phyloP scores from a whole-genome alignment of 345 rosid genomes.

The Brassica incana region DNA sequence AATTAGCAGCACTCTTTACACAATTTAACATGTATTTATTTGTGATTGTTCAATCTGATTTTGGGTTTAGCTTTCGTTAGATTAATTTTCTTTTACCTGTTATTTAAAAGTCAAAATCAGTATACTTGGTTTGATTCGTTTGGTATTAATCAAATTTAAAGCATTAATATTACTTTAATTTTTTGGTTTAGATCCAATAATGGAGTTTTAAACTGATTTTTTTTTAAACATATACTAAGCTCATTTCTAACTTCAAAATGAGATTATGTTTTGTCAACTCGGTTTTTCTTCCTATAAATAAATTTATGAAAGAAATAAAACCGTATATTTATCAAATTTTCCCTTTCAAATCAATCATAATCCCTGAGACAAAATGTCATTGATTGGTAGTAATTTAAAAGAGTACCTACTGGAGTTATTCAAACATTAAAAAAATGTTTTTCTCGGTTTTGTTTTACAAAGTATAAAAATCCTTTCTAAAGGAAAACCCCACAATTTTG shows the following conservation, averaged over 20 bases:
- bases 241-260: neutral
- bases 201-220: neutral
- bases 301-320: neutral
- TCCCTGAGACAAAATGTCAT: neutral
- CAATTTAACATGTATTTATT: neutral
- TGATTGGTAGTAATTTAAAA: conserved; percentile 11
- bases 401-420: conserved; percentile 23
- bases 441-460: neutral
- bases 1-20: neutral
- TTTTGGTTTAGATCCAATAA: neutral
- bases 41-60: neutral
- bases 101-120: neutral
- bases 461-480: neutral
- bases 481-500: neutral
- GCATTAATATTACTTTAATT: neutral
- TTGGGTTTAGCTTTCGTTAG: neutral
- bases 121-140: neutral
- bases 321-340: neutral
- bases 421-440: neutral
- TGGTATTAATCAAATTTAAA: neutral
- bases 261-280: neutral
- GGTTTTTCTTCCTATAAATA: neutral
- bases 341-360: conserved; percentile 26
- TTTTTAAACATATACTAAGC: neutral
- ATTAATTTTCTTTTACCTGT: neutral